Evolutionary conservation across 495 filamentous ascomycete genomes (phyloP).

Genomic region (Staphylotrichum tortipilum): DNA sequence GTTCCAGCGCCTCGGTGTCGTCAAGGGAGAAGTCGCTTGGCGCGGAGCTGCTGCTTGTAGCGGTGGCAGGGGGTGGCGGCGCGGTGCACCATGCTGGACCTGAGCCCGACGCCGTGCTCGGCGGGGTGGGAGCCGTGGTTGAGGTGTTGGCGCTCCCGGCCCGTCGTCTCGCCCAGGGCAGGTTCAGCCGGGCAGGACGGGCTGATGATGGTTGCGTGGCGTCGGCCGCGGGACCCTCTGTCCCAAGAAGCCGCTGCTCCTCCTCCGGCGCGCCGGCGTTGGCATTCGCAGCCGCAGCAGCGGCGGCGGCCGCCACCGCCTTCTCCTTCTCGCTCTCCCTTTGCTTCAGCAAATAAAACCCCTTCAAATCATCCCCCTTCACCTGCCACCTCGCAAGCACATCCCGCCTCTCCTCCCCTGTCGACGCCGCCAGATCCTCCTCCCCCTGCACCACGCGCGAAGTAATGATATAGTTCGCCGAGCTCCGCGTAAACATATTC

Average conservation of each 20-base stretch:
- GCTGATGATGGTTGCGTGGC: no score
- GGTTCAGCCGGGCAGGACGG: background rate
- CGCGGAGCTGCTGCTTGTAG: slow-evolving; percentile 9
- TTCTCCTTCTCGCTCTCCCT: slow-evolving; percentile 25
- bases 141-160: background rate
- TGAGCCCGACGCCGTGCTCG: no score
- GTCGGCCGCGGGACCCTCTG: no score
- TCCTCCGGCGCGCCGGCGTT: slow-evolving; percentile 8
- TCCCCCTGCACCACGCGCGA: slow-evolving; percentile 65
- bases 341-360: slow-evolving; percentile 31
- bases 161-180: background rate
- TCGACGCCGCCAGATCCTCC: slow-evolving; percentile 45
- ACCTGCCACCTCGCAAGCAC: slow-evolving; percentile 51
- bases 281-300: slow-evolving; percentile 7
- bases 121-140: background rate
- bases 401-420: slow-evolving; percentile 46
- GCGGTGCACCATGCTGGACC: no score
- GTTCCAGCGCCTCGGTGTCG: slow-evolving; percentile 50
- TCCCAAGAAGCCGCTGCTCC: background rate
- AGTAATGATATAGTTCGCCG: slow-evolving; percentile 62
- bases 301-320: slow-evolving; percentile 1
- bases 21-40: slow-evolving; percentile 14
- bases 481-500: slow-evolving; percentile 51
- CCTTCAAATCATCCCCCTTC: slow-evolving; percentile 45
- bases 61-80: background rate